phyloP scores from a whole-genome alignment of 352 stramenopile genomes.

The Globisporangium abappressorium region DNA sequence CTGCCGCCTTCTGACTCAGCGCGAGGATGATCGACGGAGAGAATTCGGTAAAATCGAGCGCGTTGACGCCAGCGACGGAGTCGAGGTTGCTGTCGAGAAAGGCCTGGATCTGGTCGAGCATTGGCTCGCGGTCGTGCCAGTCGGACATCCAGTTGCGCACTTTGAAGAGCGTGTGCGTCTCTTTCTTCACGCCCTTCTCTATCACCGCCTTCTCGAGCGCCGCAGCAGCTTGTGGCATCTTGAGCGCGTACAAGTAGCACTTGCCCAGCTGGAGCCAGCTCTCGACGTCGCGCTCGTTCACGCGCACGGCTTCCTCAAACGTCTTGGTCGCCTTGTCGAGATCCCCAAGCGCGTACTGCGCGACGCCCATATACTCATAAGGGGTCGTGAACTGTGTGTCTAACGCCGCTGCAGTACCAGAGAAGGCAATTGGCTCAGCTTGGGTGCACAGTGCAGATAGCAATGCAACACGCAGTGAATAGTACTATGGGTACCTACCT shows the following conservation, averaged over 20 bases:
- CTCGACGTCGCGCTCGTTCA: slow-evolving; percentile 41
- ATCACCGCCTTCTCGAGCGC: slow-evolving; percentile 52
- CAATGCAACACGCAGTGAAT: not conserved
- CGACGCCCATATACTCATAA: slow-evolving; percentile 67
- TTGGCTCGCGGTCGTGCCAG: slow-evolving; percentile 57
- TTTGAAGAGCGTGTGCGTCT: slow-evolving; percentile 56
- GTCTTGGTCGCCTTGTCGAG: slow-evolving; percentile 51
- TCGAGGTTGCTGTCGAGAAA: slow-evolving; percentile 24
- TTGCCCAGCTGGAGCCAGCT: slow-evolving; percentile 72
- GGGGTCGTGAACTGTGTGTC: slow-evolving; percentile 41
- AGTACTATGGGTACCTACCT: slow-evolving; percentile 18
- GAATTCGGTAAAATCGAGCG: slow-evolving; percentile 52
- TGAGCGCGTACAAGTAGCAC: slow-evolving; percentile 58
- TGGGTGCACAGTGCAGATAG: not conserved
- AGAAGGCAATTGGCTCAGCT: slow-evolving; percentile 1
- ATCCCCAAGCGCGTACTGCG: slow-evolving; percentile 67
- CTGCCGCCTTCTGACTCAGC: slow-evolving; percentile 14
- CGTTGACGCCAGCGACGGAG: slow-evolving; percentile 21
- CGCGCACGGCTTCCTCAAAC: slow-evolving; percentile 53
- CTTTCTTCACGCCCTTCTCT: slow-evolving; percentile 29
- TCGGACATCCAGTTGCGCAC: slow-evolving; percentile 63
- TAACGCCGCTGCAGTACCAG: not conserved
- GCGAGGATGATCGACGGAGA: slow-evolving; percentile 23
- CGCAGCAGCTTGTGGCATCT: slow-evolving; percentile 34
- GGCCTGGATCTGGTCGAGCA: slow-evolving; percentile 33